Evolutionary conservation across 176 grass and related monocot species (phyloP).

Genomic region (Zoysia japonica): DNA sequence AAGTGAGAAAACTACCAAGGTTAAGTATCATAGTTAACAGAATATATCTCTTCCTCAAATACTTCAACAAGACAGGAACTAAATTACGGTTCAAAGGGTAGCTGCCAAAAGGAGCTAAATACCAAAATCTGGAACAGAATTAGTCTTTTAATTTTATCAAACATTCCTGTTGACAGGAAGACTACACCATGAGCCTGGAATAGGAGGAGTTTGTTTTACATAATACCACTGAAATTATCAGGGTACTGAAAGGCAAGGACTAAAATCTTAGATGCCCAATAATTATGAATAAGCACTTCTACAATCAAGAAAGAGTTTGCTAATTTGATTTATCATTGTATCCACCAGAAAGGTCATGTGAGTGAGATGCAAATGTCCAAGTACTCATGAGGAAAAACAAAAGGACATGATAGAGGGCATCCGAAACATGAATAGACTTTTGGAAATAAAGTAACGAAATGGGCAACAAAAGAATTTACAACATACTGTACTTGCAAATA

Average conservation of each 20-base stretch:
- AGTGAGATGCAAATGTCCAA: conserved; percentile 16
- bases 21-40: conserved; percentile 4
- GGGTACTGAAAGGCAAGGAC: background rate
- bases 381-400: background rate
- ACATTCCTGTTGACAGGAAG: background rate
- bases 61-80: background rate
- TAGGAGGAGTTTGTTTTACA: background rate
- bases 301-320: background rate
- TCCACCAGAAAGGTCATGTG: conserved; percentile 11
- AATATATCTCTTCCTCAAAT: background rate
- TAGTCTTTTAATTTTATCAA: background rate
- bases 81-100: background rate
- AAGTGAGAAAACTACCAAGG: background rate
- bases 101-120: background rate
- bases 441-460: background rate
- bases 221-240: background rate
- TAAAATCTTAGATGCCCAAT: background rate
- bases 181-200: background rate
- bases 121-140: background rate
- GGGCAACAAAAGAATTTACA: background rate
- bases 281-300: background rate
- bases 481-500: conserved; percentile 5
- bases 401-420: background rate
- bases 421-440: conserved; percentile 1
- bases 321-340: conserved; percentile 13